A percentile compares a stretch with the other conserved stretches of the same genome.
Evolutionary conservation across 805 yeast species (phyloP).

Genomic region (Candida corydali): DNA sequence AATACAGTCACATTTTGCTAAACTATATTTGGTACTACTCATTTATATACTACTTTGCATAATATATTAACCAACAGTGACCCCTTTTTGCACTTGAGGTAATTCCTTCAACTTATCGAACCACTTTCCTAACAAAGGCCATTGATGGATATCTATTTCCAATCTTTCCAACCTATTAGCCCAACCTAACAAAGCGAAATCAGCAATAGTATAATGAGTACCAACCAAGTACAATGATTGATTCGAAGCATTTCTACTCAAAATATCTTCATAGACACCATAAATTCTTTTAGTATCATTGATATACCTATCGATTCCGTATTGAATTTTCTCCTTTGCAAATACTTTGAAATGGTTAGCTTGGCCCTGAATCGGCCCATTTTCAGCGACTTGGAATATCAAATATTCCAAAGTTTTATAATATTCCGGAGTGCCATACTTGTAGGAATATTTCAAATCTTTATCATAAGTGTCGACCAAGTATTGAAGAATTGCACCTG

Average conservation of each 20-base stretch:
- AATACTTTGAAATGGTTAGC: constrained; percentile 42
- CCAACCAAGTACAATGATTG: constrained; percentile 48
- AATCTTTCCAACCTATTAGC: constrained; percentile 11
- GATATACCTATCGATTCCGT: constrained; percentile 48
- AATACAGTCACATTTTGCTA: background rate
- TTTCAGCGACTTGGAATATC: constrained; percentile 49
- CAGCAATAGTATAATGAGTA: constrained; percentile 56
- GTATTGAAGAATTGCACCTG: constrained; percentile 59
- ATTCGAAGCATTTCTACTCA: constrained; percentile 45
- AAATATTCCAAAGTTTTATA: constrained; percentile 52
- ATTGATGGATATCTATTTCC: constrained; percentile 31
- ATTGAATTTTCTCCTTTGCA: constrained; percentile 51
- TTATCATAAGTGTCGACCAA: constrained; percentile 58
- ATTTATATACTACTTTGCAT: background rate
- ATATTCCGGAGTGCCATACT: constrained; percentile 35
- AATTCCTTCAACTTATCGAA: constrained; percentile 24
- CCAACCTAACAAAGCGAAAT: constrained; percentile 50
- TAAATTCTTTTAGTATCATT: constrained; percentile 51
- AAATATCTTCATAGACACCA: constrained; percentile 50
- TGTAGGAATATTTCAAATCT: constrained; percentile 43
- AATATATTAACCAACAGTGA: constrained; percentile 1
- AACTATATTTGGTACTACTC: background rate
- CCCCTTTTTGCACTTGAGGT: constrained; percentile 32
- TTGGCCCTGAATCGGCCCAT: constrained; percentile 63
- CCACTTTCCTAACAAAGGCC: constrained; percentile 42